Evolutionary conservation across 2,329 filamentous ascomycete genomes (phyloP), one percentile per base, ranked within the genome.

Genomic region (Diaporthe sp.): DNA sequence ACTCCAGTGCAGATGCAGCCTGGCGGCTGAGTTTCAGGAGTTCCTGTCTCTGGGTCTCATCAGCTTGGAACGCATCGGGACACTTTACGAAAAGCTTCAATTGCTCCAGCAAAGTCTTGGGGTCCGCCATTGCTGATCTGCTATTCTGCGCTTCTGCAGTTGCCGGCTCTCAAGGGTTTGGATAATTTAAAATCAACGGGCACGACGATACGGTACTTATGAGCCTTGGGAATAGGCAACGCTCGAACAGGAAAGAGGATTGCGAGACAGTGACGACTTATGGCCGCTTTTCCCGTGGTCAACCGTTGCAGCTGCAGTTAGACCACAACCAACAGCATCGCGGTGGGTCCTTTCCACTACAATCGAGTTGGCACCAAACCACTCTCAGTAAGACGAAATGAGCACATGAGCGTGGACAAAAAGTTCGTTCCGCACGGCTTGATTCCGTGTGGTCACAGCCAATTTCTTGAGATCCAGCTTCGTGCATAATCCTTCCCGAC

Each of bases 1-100:
- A 66, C 44, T 66, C 61, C 22, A 66, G 22, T 19, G 13, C 61
- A 50, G 61, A 47, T 51, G 61, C 61, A 9, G 61, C 42, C 61
- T 66, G 42, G 22, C 61, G 61, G 22, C 42, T 66, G 22, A 66
- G 61, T 50, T 13, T 50, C 30, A 66, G 30, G 44, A 66, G 61
- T 25, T 66, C 61, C 13, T 66, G 42, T 51, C 51, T 66, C 27
- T 51, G 61, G 44, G 61, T 30, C 4, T 66, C 61, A 17, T 50
- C 17, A 2, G 61, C 61, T 37, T 30, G 17, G 7, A 37, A 25
- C 4, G 30, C 30, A 25, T 66, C 61, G 4, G 61, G 61, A 5
- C 13, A 4, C 27, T 66, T 44, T 50, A 50, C 22, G n/a, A 66
- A 32, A 10, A 66, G 30, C 42, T 9, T 51, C 15, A 66, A 7